Conservation (phyloP, 345 rosid genomes). For the Gossypium longicalyx region DNA sequence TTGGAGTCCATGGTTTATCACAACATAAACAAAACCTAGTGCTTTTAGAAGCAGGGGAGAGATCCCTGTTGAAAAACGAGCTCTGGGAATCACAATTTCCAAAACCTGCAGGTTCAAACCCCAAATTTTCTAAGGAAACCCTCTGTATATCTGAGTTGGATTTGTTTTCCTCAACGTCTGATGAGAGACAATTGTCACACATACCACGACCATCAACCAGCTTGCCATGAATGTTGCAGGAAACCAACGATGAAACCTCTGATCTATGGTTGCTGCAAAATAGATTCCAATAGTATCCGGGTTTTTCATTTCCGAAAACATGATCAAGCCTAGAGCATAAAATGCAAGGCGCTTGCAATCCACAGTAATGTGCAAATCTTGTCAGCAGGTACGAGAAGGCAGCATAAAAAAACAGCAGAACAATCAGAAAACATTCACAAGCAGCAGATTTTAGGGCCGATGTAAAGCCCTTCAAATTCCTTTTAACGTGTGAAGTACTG, state of each 20-base stretch:
- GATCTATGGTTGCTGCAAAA: conserved; percentile 59
- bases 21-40: conserved; percentile 59
- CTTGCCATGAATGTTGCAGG: conserved; percentile 55
- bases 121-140: conserved; percentile 41
- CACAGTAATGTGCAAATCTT: conserved; percentile 55
- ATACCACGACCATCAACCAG: conserved; percentile 54
- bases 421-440: conserved; percentile 69
- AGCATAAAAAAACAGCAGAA: conserved; percentile 57
- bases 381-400: conserved; percentile 51
- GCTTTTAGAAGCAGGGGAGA: conserved; percentile 18
- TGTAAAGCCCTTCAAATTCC: conserved; percentile 26
- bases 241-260: conserved; percentile 54
- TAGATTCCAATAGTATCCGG: conserved; percentile 45
- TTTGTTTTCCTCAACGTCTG: conserved; percentile 44
- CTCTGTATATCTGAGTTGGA: conserved; percentile 47
- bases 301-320: conserved; percentile 34
- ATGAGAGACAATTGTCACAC: conserved; percentile 66
- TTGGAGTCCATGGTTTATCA: conserved; percentile 44
- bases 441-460: conserved; percentile 42
- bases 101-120: conserved; percentile 30
- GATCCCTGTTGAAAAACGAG: conserved; percentile 27
- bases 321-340: conserved; percentile 72
- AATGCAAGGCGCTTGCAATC: conserved; percentile 64
- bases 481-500: conserved; percentile 23
- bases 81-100: conserved; percentile 16